These are phyloP conservation scores for Tritrichomonas foetus DNA, from an alignment of 208 protist genomes.

Conservation along the genomic window DNA sequence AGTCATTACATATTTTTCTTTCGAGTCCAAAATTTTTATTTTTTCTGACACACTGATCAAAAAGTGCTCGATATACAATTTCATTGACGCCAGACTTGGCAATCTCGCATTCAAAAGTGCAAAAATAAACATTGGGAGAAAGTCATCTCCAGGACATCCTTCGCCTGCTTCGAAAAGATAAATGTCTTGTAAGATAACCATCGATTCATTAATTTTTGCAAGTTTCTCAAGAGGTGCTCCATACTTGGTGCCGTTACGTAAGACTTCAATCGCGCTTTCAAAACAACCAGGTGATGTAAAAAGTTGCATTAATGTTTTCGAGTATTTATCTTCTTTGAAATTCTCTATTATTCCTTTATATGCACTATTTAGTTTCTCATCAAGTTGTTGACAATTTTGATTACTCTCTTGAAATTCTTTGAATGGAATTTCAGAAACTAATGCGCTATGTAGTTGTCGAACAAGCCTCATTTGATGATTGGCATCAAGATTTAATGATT, in stretches of 20 bases:
- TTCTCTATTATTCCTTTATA: neutral
- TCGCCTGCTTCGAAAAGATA: neutral
- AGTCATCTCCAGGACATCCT: constrained; percentile 29
- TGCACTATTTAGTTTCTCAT: neutral
- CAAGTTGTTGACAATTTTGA: neutral
- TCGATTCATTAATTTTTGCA: neutral
- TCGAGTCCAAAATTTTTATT: neutral
- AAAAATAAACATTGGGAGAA: neutral
- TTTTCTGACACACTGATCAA: neutral
- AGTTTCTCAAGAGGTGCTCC: neutral
- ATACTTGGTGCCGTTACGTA: neutral
- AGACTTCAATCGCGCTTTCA: neutral
- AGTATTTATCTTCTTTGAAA: neutral
- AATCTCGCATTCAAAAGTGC: neutral
- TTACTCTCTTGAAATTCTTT: neutral
- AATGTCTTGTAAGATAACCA: neutral
- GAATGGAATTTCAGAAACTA: neutral
- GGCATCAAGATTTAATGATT: neutral
- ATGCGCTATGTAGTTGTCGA: neutral
- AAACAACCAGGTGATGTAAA: neutral
- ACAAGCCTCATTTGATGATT: neutral
- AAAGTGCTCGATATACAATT: neutral
- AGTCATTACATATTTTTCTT: neutral
- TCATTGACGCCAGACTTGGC: neutral
- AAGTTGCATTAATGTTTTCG: neutral